Percentiles rank a stretch among this genome's conserved stretches.
These are phyloP conservation scores for Persicaria maculosa DNA, from an alignment of 148 eudicot species.

Conservation along the genomic window DNA sequence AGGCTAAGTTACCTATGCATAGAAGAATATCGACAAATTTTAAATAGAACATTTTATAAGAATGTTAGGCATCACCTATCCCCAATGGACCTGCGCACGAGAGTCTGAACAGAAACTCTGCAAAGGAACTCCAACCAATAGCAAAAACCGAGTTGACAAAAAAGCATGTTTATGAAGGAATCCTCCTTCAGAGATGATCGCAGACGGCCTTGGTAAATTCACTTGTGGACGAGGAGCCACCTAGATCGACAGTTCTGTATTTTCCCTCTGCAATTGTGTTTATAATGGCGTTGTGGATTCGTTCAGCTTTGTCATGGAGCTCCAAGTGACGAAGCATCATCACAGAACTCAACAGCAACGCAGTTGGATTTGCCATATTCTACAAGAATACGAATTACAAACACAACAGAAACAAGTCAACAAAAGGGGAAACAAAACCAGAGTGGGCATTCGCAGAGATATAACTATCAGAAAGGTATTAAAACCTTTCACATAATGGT, in stretches of 20 bases:
- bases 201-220: slow-evolving; percentile 82
- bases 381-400: slow-evolving; percentile 11
- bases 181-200: slow-evolving; percentile 50
- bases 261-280: slow-evolving; percentile 82
- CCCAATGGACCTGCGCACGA: not conserved
- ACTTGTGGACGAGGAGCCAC: slow-evolving; percentile 67
- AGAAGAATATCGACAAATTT: not conserved
- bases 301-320: slow-evolving; percentile 75
- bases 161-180: not conserved
- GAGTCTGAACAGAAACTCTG: not conserved
- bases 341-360: slow-evolving; percentile 79
- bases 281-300: slow-evolving; percentile 69
- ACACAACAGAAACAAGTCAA: not conserved
- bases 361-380: slow-evolving; percentile 95
- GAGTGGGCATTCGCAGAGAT: not conserved
- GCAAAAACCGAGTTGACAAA: not conserved
- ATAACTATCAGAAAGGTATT: not conserved
- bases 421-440: not conserved
- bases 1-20: not conserved
- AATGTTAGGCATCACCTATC: not conserved
- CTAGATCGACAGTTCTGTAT: slow-evolving; percentile 83
- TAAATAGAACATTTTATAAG: not conserved
- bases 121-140: not conserved
- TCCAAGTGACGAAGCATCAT: slow-evolving; percentile 82
- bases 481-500: not conserved